These are phyloP conservation scores for Mycena vitilis DNA, from an alignment of 768 basidiomycete species.

Conservation along the genomic window DNA sequence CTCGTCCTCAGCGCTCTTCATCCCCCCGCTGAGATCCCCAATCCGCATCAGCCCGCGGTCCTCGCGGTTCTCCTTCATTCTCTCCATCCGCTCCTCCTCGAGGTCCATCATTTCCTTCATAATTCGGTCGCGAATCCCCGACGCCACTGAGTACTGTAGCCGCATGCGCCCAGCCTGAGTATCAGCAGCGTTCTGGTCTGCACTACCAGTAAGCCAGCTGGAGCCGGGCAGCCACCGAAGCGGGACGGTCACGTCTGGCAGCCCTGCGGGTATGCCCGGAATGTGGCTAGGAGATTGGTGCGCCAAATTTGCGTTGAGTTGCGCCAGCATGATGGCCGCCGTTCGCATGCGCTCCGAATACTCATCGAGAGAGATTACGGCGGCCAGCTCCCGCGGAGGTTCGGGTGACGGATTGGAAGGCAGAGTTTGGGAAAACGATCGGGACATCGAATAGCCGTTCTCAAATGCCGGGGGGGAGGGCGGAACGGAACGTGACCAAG, in stretches of 20 bases:
- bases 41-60: conserved; percentile 75
- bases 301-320: conserved; percentile 85
- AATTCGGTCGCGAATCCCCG: conserved; percentile 92
- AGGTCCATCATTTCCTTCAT: conserved; percentile 99
- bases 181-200: conserved; percentile 38
- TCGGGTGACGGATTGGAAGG: conserved; percentile 22
- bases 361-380: conserved; percentile 86
- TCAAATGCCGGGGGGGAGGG: conserved; percentile 43
- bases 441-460: conserved; percentile 32
- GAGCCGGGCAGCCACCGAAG: conserved; percentile 68
- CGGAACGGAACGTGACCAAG: conserved; percentile 78
- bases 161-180: conserved; percentile 64
- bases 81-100: conserved; percentile 96
- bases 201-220: conserved; percentile 55
- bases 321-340: conserved; percentile 97
- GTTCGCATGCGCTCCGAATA: conserved; percentile 99
- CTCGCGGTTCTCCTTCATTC: conserved; percentile 82
- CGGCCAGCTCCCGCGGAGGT: conserved; percentile 37
- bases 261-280: conserved; percentile 31
- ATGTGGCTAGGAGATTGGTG: conserved; percentile 36
- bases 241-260: conserved; percentile 39
- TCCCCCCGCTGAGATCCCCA: conserved; percentile 59
- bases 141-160: conserved; percentile 84
- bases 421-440: conserved; percentile 23
- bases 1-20: conserved; percentile 89